Percentiles rank a stretch among this genome's conserved stretches.
Evolutionary conservation across 176 grass and related monocot species (phyloP).

Genomic region (Zoysia japonica): DNA sequence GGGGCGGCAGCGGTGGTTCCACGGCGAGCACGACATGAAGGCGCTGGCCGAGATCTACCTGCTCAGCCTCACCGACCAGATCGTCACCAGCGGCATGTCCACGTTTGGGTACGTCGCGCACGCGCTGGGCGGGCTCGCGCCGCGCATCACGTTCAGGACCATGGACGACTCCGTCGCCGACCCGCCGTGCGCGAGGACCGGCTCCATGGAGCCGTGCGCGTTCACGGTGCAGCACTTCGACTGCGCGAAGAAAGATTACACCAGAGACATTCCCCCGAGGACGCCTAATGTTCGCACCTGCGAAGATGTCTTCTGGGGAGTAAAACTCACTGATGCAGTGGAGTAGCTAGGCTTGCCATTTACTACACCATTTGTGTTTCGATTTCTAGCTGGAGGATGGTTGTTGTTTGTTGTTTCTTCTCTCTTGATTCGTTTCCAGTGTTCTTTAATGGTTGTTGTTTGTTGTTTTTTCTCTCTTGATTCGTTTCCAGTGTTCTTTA

Average conservation of each 20-base stretch:
- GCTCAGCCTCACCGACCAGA: constrained; percentile 48
- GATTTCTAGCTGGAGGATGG: too few species aligned
- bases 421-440: too few species aligned
- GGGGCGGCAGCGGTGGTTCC: constrained; percentile 48
- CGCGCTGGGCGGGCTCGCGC: constrained; percentile 50
- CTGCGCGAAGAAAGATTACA: constrained; percentile 2
- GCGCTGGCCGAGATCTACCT: constrained; percentile 68
- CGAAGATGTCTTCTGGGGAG: not conserved
- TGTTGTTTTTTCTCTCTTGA: too few species aligned
- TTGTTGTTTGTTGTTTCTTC: too few species aligned
- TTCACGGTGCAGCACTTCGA: constrained; percentile 43
- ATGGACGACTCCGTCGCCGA: constrained; percentile 30
- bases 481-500: too few species aligned
- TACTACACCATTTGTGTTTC: too few species aligned
- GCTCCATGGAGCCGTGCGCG: constrained; percentile 48
- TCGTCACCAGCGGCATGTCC: constrained; percentile 55
- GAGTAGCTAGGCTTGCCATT: too few species aligned
- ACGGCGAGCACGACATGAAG: constrained; percentile 59
- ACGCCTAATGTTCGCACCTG: not conserved
- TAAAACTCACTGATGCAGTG: not conserved
- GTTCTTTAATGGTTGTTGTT: too few species aligned
- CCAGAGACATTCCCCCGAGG: not conserved
- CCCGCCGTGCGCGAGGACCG: constrained; percentile 38
- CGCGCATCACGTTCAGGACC: constrained; percentile 50
- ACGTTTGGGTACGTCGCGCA: constrained; percentile 55